A percentile compares a stretch with the other conserved stretches of the same genome.
Conservation (phyloP, 192 early-diverging fungal species). For the Dissophora ornata region DNA sequence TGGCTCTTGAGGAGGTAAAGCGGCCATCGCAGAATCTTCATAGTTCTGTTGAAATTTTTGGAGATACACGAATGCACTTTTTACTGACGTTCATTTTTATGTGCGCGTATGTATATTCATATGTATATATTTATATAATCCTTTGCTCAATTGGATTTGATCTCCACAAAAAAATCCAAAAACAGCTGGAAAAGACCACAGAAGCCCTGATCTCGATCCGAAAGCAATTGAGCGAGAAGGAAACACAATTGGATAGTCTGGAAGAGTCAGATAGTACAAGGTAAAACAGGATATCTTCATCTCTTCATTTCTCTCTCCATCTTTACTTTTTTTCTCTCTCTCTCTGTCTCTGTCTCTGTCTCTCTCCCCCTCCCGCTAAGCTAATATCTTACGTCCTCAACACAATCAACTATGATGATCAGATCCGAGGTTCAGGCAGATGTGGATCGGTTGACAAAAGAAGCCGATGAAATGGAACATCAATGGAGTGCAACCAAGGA, state of each 20-base stretch:
- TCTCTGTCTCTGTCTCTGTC: too few species aligned
- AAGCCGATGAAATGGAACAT: constrained; percentile 21
- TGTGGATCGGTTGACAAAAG: constrained; percentile 18
- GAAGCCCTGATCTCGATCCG: constrained; percentile 13
- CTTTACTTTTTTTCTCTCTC: background rate
- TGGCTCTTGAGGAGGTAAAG: constrained; percentile 53
- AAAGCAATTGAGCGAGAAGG: constrained; percentile 11
- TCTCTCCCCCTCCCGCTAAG: too few species aligned
- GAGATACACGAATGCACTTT: background rate
- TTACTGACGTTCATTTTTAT: background rate
- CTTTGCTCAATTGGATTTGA: too few species aligned
- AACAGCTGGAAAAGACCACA: constrained; percentile 39
- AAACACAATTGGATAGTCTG: constrained; percentile 11
- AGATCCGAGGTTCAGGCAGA: constrained; percentile 18
- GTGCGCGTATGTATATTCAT: too few species aligned
- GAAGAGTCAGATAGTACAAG: constrained; percentile 4
- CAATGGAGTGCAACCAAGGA: constrained; percentile 50
- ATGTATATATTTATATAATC: too few species aligned
- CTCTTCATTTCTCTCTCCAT: background rate
- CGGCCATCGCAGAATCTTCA: too few species aligned
- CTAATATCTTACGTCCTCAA: too few species aligned
- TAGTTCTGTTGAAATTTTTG: too few species aligned
- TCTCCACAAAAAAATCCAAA: too few species aligned
- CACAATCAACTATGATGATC: too few species aligned
- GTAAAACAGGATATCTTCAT: constrained; percentile 1